Evolutionary conservation across 148 eudicot species (phyloP).

Genomic region (Rhododendron griersonianum): DNA sequence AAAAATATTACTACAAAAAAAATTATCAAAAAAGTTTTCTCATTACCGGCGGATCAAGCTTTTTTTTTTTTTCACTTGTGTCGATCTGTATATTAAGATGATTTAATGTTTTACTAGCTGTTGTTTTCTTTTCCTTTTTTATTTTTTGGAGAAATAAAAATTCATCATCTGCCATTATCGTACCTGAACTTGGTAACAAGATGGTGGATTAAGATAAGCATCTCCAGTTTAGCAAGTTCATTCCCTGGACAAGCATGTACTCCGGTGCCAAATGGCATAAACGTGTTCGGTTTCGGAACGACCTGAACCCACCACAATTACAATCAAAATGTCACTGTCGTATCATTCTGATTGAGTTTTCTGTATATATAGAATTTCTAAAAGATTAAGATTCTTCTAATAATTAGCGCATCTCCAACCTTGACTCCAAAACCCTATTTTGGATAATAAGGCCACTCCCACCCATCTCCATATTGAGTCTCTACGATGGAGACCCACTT

Average conservation of each 20-base stretch:
- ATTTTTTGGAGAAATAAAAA: neutral
- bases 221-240: slow-evolving; percentile 79
- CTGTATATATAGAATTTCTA: neutral
- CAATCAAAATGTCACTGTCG: neutral
- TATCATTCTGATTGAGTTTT: neutral
- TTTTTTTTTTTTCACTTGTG: too few species aligned
- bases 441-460: too few species aligned
- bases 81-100: neutral
- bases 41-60: too few species aligned
- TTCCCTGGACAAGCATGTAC: slow-evolving; percentile 92
- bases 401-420: too few species aligned
- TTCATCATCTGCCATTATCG: neutral
- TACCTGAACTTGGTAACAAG: slow-evolving; percentile 81
- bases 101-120: too few species aligned
- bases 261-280: slow-evolving; percentile 90
- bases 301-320: slow-evolving; percentile 33
- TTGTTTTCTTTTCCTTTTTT: too few species aligned
- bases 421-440: too few species aligned
- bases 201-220: slow-evolving; percentile 70
- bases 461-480: too few species aligned
- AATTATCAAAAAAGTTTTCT: too few species aligned
- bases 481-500: too few species aligned
- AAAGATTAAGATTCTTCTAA: neutral
- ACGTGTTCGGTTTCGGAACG: slow-evolving; percentile 68
- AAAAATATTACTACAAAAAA: neutral